Evolutionary conservation across 768 basidiomycete genomes (phyloP), one percentile per base, ranked within the genome.

Genomic region (Phlebiopsis gigantea): DNA sequence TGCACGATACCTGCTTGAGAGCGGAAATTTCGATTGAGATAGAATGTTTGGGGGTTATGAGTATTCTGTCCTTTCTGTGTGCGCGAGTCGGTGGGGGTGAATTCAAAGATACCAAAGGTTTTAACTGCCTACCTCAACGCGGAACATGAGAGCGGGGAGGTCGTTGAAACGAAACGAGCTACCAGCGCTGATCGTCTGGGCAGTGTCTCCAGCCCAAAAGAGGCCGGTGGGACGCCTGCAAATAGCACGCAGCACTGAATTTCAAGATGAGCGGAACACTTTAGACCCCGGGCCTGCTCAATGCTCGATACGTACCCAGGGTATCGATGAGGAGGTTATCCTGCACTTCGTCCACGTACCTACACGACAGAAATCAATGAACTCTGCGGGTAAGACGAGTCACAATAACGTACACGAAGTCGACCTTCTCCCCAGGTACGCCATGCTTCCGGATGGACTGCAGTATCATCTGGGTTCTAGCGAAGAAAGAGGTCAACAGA

Each of bases 181-280:
- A 15, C 87, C 88, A 1, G 79, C 78, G 0, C 84, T 82, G 31
- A 90, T 89, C 0, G 87, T 85, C 58, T 89, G 88, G 0, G 87
- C 86, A 0, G 87, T 88, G 62, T 89, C 87, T 0, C 88, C 87
- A 1, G 87, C 87, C 85, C 86, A 89, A 63, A 89, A 88, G n/a
- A 87, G 68, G 0, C 87, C 87, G 47, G 85, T 72, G 1, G 80
- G 77, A 63, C 88, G 87, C 14, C 68, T 64, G 59, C 85, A 87
- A 22, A 90, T 66, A 2, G 73, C 69, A 39, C 87, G 72, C 30
- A 89, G 66, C 6, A 90, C 87, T 88, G 19, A 19, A 31, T 4
- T 6, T n/a, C 17, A 31, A 30, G 7, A 47, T 48, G 24, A 26
- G 15, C 43, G 29, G 6, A 56, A 29, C 19, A 42, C 14, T 6